Conservation (phyloP, 257 asterid species). For the Apocynum venetum region DNA sequence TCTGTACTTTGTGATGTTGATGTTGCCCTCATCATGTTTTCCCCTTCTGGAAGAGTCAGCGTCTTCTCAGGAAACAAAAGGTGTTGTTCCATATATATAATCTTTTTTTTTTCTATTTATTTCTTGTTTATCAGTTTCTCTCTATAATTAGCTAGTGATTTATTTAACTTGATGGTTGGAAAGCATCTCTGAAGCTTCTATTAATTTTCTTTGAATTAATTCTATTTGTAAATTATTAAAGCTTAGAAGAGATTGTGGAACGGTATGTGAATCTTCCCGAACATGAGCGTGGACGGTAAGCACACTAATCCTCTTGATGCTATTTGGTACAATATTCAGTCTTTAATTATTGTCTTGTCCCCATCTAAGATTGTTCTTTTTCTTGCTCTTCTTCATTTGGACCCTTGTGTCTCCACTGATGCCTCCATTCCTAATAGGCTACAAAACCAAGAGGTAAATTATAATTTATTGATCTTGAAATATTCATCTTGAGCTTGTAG, state of each 20-base stretch:
- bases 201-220: slow-evolving; percentile 1
- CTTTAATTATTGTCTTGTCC: neutral
- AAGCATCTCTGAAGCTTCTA: neutral
- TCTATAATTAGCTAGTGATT: neutral
- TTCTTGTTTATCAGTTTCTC: neutral
- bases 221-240: slow-evolving; percentile 14
- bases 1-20: slow-evolving; percentile 97
- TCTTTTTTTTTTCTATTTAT: neutral
- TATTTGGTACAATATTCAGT: neutral
- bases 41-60: slow-evolving; percentile 91
- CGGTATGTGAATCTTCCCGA: slow-evolving; percentile 78
- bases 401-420: slow-evolving; percentile 5
- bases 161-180: neutral
- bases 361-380: neutral
- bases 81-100: slow-evolving; percentile 18
- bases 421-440: slow-evolving; percentile 42
- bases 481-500: too few relatives aligned
- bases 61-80: slow-evolving; percentile 71
- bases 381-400: neutral
- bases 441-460: slow-evolving; percentile 79
- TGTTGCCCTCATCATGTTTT: slow-evolving; percentile 90
- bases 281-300: slow-evolving; percentile 83
- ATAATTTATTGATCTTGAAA: neutral
- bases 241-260: slow-evolving; percentile 73
- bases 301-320: neutral